A percentile compares a stretch with the other conserved stretches of the same genome.
These are phyloP conservation scores for Zalaria obscura DNA, from an alignment of 2,329 filamentous ascomycete genomes.

Conservation along the genomic window DNA sequence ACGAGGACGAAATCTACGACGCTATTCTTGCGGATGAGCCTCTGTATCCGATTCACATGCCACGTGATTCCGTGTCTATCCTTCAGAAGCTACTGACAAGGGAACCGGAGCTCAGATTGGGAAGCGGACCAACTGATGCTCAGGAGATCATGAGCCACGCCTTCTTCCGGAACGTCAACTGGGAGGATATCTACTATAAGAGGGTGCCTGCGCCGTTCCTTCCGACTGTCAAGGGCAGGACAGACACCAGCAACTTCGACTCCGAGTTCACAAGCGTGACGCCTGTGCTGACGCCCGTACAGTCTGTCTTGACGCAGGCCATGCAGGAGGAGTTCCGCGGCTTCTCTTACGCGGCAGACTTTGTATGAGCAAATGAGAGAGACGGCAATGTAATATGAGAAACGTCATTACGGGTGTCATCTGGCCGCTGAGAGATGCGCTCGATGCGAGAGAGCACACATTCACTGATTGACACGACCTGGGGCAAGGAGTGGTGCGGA, in stretches of 20 bases:
- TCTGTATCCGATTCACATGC: constrained; percentile 97
- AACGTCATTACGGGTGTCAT: too few species aligned
- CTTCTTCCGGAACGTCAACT: constrained; percentile 95
- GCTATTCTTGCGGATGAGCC: constrained; percentile 96
- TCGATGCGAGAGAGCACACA: too few species aligned
- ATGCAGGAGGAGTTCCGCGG: constrained; percentile 99
- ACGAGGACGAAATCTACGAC: constrained; percentile 98
- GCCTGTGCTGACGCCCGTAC: constrained; percentile 88
- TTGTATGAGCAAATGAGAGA: constrained; percentile 40
- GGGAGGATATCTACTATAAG: constrained; percentile 98
- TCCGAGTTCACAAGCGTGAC: constrained; percentile 97
- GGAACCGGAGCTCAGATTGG: constrained; percentile 83
- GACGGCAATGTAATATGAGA: too few species aligned
- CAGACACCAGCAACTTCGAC: constrained; percentile 99
- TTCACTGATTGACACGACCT: too few species aligned
- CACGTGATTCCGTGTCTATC: constrained; percentile 91
- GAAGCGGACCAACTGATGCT: constrained; percentile 89
- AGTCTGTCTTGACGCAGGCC: constrained; percentile 90
- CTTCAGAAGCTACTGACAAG: constrained; percentile 92
- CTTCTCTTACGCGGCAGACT: constrained; percentile 93
- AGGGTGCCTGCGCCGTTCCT: constrained; percentile 77
- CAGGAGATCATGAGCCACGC: constrained; percentile 98
- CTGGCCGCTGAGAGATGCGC: too few species aligned
- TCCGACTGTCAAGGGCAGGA: constrained; percentile 77
- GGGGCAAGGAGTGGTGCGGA: too few species aligned